These are phyloP conservation scores for Paramecium octaurelia DNA, from an alignment of 73 alveolate species.

Conservation along the genomic window DNA sequence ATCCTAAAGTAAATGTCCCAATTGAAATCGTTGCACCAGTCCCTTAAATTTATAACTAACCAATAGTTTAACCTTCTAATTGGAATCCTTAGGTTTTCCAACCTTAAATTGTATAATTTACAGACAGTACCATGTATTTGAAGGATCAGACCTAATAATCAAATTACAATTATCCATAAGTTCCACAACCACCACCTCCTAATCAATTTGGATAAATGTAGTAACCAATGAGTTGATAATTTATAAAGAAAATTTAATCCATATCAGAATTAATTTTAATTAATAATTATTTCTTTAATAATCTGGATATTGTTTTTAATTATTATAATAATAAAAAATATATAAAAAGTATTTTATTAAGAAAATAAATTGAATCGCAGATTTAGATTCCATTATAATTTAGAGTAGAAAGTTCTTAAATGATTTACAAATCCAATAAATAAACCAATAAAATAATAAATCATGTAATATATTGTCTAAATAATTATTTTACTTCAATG, in stretches of 20 bases:
- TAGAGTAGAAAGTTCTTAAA: too few species aligned
- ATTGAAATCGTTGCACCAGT: conserved; percentile 55
- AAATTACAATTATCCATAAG: conserved; percentile 14
- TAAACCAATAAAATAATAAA: too few species aligned
- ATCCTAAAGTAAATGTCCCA: conserved; percentile 54
- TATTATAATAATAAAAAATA: too few species aligned
- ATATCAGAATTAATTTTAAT: too few species aligned
- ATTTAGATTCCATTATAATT: too few species aligned
- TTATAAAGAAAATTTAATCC: not conserved
- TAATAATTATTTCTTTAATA: too few species aligned
- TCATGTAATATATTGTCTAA: too few species aligned
- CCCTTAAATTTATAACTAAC: conserved; percentile 5
- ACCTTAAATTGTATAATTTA: conserved; percentile 34
- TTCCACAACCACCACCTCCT: not conserved
- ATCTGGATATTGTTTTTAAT: too few species aligned
- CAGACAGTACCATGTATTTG: not conserved
- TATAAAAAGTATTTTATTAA: too few species aligned
- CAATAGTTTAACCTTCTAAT: not conserved
- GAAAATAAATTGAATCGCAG: too few species aligned
- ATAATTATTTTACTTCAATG: too few species aligned
- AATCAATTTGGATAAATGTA: not conserved
- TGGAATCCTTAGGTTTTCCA: conserved; percentile 62
- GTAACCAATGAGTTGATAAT: not conserved
- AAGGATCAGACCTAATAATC: not conserved
- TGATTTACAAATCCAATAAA: too few species aligned